Base-by-base conservation (phyloP, 768 basidiomycete species). In the Kwoniella heveanensis region DNA sequence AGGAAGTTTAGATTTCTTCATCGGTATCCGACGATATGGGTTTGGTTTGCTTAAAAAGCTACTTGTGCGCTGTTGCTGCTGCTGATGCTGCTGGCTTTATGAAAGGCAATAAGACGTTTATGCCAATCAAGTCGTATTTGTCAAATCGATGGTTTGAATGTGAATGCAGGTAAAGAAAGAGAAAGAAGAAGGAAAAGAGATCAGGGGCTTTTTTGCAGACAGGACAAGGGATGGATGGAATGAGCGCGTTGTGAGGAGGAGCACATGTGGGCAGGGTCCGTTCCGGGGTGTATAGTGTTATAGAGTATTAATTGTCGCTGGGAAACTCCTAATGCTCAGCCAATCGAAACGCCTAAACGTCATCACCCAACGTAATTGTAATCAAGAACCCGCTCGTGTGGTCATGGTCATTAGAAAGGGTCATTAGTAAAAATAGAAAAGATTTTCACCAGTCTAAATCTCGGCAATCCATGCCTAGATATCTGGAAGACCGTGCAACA, bases 1-100 rank as follows among this genome's bases (percentile, higher is more conserved):
- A 72, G 74, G 74, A 60, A 76, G 69, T 63, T 76, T 75, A 36
- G 64, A 70, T 62, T 73, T 76, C 57, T 64, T 73, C 74, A 76
- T 76, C 62, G 62, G 54, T 54, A 57, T 48, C 13, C 54, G 60
- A 37, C n/a, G 53, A 24, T 44, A 44, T 59, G 57, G 36, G 37
- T 36, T 29, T 58, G 44, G 12, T 24, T 9, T 29, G 29, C 52
- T 25, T 22, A 10, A 54, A 36, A 21, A 25, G 27, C 26, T 52
- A 9, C 9, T 54, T 29, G 32, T 54, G 29, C 3, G 26, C 8
- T 22, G n/a, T 12, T 12, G 26, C 21, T 9, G n/a, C 13, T n/a
- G 51, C 27, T 21, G 52, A 27, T 7, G 32, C 24, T 29, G 21
- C 39, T 32, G 5, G 32, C 13, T 32, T 32, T 5, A 13, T 32